Percentiles rank a stretch among this genome's conserved stretches.
These are phyloP conservation scores for Lavandula angustifolia DNA, from an alignment of 257 asterid genomes.

Conservation along the genomic window DNA sequence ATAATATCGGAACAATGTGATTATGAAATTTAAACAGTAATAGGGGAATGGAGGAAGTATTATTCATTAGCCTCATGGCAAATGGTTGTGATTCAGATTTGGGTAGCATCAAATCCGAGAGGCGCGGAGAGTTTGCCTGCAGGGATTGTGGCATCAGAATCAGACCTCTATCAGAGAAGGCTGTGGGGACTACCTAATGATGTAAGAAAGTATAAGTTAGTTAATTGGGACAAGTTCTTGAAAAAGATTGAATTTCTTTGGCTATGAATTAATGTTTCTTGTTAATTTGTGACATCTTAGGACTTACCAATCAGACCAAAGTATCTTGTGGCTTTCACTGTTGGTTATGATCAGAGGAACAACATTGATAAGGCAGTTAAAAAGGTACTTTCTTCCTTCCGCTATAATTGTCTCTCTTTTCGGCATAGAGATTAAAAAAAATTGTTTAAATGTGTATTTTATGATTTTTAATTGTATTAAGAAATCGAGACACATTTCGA, in stretches of 20 bases:
- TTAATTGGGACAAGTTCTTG: neutral
- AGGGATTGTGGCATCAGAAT: slow-evolving; percentile 57
- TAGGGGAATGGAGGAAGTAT: no score
- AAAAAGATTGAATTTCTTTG: neutral
- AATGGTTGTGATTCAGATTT: slow-evolving; percentile 31
- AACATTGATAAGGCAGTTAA: slow-evolving; percentile 68
- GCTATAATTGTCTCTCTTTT: no score
- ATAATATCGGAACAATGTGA: no score
- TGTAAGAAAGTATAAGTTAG: slow-evolving; percentile 37
- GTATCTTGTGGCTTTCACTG: slow-evolving; percentile 70
- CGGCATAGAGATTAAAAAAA: no score
- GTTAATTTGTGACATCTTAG: slow-evolving; percentile 32
- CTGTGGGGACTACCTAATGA: slow-evolving; percentile 83
- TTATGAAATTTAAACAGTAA: no score
- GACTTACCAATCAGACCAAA: slow-evolving; percentile 57
- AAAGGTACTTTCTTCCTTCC: slow-evolving; percentile 49
- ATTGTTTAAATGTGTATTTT: no score
- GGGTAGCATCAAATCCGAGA: slow-evolving; percentile 78
- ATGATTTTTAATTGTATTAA: no score
- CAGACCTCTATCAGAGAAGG: slow-evolving; percentile 65
- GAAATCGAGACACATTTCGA: no score
- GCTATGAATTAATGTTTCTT: slow-evolving; percentile 11
- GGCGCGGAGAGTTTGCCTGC: slow-evolving; percentile 85
- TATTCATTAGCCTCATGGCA: no score
- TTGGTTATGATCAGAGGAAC: slow-evolving; percentile 55